phyloP scores from a whole-genome alignment of 768 basidiomycete species.

The Leccinum imitatum region DNA sequence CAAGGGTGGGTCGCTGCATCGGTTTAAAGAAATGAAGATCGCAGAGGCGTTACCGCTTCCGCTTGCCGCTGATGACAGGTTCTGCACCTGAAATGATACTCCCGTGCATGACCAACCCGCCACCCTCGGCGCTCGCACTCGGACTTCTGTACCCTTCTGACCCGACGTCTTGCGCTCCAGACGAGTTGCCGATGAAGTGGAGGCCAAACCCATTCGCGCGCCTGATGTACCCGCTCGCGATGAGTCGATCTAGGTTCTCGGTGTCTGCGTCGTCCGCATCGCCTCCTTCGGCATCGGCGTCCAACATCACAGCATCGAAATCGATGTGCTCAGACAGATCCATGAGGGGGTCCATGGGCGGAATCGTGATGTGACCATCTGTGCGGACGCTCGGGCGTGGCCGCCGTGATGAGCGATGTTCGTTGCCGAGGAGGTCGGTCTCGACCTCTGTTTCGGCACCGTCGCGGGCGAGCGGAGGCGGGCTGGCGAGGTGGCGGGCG shows the following conservation, averaged over 20 bases:
- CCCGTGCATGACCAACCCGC: constrained; percentile 3
- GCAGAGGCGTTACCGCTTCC: constrained; percentile 22
- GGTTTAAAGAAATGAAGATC: not conserved
- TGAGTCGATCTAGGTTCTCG: constrained; percentile 9
- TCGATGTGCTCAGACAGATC: constrained; percentile 15
- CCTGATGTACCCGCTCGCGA: not conserved
- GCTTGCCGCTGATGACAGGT: constrained; percentile 23
- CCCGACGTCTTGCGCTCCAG: constrained; percentile 13
- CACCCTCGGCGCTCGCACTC: constrained; percentile 19
- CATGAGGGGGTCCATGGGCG: constrained; percentile 8
- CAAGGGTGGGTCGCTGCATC: not conserved
- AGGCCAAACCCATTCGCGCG: constrained; percentile 16
- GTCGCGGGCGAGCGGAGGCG: constrained; percentile 26
- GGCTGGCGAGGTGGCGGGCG: constrained; percentile 20
- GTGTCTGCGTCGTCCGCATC: constrained; percentile 15
- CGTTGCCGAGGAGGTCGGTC: constrained; percentile 20
- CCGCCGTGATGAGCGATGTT: constrained; percentile 13
- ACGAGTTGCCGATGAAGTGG: constrained; percentile 14
- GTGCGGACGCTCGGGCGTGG: constrained; percentile 29
- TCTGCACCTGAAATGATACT: constrained; percentile 9
- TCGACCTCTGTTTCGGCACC: constrained; percentile 37
- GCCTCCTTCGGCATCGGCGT: constrained; percentile 16
- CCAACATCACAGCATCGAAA: constrained; percentile 31
- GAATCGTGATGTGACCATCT: constrained; percentile 20
- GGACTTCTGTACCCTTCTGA: constrained; percentile 24